Conservation (phyloP, 805 yeast species). For the Zygosaccharomyces pseudorouxii region DNA sequence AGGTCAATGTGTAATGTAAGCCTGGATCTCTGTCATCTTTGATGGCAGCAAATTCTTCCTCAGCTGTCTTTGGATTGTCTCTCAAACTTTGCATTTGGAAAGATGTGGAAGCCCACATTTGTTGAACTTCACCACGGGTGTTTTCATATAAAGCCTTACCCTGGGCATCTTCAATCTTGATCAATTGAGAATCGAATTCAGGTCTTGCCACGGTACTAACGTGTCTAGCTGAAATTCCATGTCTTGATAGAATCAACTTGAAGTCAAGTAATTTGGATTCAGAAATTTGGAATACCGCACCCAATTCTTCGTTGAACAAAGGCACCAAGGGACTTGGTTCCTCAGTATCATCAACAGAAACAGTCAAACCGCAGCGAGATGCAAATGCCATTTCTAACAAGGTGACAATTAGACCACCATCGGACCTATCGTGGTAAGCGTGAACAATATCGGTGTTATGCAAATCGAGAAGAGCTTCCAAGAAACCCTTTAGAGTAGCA, state of each 20-base stretch:
- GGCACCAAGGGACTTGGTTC: constrained; percentile 46
- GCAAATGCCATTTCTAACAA: constrained; percentile 96
- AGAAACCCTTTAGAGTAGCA: constrained; percentile 58
- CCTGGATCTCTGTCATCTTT: constrained; percentile 87
- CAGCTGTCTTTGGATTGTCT: constrained; percentile 89
- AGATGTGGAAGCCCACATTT: constrained; percentile 82
- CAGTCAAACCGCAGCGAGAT: constrained; percentile 76
- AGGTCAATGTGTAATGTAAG: constrained; percentile 73
- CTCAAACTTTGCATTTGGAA: constrained; percentile 85
- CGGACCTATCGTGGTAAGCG: constrained; percentile 94
- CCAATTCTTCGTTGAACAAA: constrained; percentile 89
- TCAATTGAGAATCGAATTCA: constrained; percentile 44
- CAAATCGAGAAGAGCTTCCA: constrained; percentile 62
- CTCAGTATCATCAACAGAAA: constrained; percentile 40
- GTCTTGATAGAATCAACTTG: constrained; percentile 46
- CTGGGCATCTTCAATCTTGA: constrained; percentile 48
- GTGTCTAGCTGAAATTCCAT: constrained; percentile 53
- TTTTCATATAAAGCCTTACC: constrained; percentile 41
- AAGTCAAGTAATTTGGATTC: constrained; percentile 51
- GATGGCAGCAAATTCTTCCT: constrained; percentile 74
- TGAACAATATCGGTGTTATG: constrained; percentile 65
- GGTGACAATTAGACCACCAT: constrained; percentile 89
- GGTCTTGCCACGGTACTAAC: constrained; percentile 70
- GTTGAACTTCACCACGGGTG: constrained; percentile 69
- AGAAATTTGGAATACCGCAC: constrained; percentile 88